Evolutionary conservation across 192 early-diverging fungal genomes (phyloP), one percentile per base, ranked within the genome.

Genomic region (Backusella mclennaniae): DNA sequence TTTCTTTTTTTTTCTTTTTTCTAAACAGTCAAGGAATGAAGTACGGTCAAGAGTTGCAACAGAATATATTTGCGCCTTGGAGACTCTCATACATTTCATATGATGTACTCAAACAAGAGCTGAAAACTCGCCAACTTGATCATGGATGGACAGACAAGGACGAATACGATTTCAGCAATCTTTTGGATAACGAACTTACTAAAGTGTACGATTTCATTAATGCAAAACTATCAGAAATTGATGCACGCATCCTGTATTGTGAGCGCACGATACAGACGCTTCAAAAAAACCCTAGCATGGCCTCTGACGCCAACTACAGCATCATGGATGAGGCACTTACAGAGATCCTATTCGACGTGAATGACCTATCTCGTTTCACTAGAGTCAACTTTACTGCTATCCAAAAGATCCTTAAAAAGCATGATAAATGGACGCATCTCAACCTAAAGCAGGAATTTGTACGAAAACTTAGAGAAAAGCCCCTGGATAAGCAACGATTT

Each of bases 391-490:
- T 91, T 81, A 90, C 92, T 11, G 94, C 92, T 35, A 92, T 95
- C 73, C 88, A 91, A 76, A 93, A 97, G 88, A 98, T 98, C 76
- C 85, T 99, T 74, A 99, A 99, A 84, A 99, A 99, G 87, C 98
- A 99, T 80, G 97, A 99, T 84, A 96, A 96, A 83, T 92, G 95
- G 83, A 94, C 96, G 17, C 79, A 79, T 19, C 93, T 89, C 78
- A 85, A 89, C 44, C 83, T 99, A 41, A 88, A 93, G 85, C 89
- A 93, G 44, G 79, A 93, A 81, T 92, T 92, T 83, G 86, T 89
- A 79, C 78, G 90, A 79, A 85, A 91, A 78, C 83, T 98, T 75
- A 92, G 95, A 86, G 87, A 82, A 77, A 85, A 90, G 26, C 90
- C 94, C 6, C 94, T 96, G 78, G 91, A 92, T 81, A 90, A 94